These are phyloP conservation scores for Discostella stelligeroides DNA, from an alignment of 108 stramenopile species.

Conservation along the genomic window DNA sequence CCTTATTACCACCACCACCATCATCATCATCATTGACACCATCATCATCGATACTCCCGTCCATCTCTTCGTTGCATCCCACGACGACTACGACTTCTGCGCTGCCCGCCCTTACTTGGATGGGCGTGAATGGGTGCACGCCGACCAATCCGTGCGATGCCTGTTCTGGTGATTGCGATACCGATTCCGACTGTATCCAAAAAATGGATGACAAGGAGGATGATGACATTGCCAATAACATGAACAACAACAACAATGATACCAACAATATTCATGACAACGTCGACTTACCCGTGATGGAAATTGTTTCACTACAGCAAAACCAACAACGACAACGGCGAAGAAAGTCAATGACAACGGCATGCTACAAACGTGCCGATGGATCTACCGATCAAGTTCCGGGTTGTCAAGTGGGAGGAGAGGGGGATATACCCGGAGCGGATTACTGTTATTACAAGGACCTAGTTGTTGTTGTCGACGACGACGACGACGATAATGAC, in stretches of 20 bases:
- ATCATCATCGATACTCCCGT: not conserved
- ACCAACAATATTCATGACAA: not conserved
- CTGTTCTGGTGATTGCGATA: constrained; percentile 73
- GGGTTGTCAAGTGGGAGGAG: constrained; percentile 34
- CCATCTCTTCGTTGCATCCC: not conserved
- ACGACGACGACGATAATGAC: not conserved
- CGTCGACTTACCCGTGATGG: constrained; percentile 33
- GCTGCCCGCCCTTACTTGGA: constrained; percentile 16
- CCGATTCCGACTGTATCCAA: constrained; percentile 48
- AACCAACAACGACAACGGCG: constrained; percentile 41
- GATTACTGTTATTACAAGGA: constrained; percentile 39
- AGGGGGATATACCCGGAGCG: constrained; percentile 42
- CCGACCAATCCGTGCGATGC: constrained; percentile 41
- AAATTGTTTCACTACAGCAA: constrained; percentile 7
- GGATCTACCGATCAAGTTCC: constrained; percentile 32
- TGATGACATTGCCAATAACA: too few relatives aligned
- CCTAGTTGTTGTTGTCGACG: not conserved
- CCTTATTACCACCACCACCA: too few relatives aligned
- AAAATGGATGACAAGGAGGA: too few relatives aligned
- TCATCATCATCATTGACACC: too few relatives aligned
- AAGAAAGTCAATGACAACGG: constrained; percentile 45
- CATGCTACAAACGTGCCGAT: constrained; percentile 41
- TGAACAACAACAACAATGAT: not conserved
- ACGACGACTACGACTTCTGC: not conserved
- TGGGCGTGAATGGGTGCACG: constrained; percentile 37